A percentile compares a stretch with the other conserved stretches of the same genome.
These are phyloP conservation scores for Tetradesmus obliquus DNA, from an alignment of 139 green algal species.

Conservation along the genomic window DNA sequence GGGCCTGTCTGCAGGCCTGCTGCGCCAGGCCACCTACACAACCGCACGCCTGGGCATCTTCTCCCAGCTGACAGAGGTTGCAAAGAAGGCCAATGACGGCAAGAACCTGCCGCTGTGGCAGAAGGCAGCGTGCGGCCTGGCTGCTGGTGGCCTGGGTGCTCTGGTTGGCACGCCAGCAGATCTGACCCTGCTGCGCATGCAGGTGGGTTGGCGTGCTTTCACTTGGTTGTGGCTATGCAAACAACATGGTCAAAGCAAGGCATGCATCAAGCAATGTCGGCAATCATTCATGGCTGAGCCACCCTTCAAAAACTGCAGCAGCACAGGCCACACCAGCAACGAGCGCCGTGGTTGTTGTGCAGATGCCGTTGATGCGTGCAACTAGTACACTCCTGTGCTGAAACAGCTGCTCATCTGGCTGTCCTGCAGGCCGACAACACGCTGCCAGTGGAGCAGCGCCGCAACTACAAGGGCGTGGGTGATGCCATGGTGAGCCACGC, in stretches of 20 bases:
- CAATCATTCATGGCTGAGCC: not conserved
- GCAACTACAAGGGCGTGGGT: constrained; percentile 8
- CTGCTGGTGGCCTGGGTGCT: constrained; percentile 93
- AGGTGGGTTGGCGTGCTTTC: constrained; percentile 54
- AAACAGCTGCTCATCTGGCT: not conserved
- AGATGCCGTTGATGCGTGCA: not conserved
- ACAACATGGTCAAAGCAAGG: no score
- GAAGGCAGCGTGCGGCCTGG: constrained; percentile 89
- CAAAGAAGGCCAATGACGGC: constrained; percentile 60
- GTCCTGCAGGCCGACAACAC: not conserved
- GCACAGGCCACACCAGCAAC: not conserved
- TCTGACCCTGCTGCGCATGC: constrained; percentile 98
- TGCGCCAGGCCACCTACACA: constrained; percentile 98
- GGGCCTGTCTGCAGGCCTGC: constrained; percentile 93
- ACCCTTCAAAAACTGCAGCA: not conserved
- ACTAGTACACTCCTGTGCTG: not conserved
- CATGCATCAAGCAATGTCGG: no score
- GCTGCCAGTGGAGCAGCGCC: not conserved
- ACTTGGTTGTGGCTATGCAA: not conserved
- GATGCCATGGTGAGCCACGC: not conserved
- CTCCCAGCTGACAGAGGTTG: constrained; percentile 77
- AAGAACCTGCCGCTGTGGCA: constrained; percentile 84
- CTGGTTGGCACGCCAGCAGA: constrained; percentile 96
- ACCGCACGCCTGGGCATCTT: constrained; percentile 96
- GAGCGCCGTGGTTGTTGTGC: not conserved